A percentile compares a stretch with the other conserved stretches of the same genome.
Evolutionary conservation across 768 basidiomycete species (phyloP).

Genomic region (Termitomyces sp.): DNA sequence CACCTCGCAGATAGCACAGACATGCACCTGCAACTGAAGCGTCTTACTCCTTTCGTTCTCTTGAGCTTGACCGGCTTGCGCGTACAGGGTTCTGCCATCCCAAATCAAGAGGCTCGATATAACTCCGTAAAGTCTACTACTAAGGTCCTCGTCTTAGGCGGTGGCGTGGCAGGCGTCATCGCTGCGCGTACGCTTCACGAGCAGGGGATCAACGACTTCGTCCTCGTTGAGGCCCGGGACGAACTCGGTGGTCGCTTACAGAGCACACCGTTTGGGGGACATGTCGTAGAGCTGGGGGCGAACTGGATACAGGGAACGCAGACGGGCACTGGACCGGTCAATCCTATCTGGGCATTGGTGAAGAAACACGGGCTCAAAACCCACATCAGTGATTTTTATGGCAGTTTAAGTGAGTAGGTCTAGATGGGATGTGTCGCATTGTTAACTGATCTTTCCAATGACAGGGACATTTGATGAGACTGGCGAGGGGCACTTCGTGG

Average conservation of each 20-base stretch:
- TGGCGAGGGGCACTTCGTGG: conserved; percentile 44
- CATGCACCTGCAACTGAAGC: too few species aligned
- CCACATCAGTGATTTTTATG: conserved; percentile 38
- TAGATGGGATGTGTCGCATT: neutral
- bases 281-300: conserved; percentile 51
- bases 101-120: too few species aligned
- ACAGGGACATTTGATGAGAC: conserved; percentile 53
- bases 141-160: too few species aligned
- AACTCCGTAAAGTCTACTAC: too few species aligned
- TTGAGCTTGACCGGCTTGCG: too few species aligned
- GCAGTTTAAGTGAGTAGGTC: conserved; percentile 35
- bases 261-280: conserved; percentile 41
- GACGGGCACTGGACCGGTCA: neutral
- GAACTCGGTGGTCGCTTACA: conserved; percentile 62
- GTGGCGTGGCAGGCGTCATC: too few species aligned
- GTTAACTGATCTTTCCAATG: neutral
- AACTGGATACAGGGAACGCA: conserved; percentile 60
- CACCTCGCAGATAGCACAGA: too few species aligned
- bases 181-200: too few species aligned
- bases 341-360: conserved; percentile 23
- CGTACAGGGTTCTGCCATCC: too few species aligned
- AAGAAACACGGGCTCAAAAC: conserved; percentile 50
- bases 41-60: too few species aligned
- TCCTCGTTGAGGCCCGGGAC: conserved; percentile 39
- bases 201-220: too few species aligned